Base-by-base conservation (phyloP, 1,139 yeast species). In the Pneumocystis oryctolagi region DNA sequence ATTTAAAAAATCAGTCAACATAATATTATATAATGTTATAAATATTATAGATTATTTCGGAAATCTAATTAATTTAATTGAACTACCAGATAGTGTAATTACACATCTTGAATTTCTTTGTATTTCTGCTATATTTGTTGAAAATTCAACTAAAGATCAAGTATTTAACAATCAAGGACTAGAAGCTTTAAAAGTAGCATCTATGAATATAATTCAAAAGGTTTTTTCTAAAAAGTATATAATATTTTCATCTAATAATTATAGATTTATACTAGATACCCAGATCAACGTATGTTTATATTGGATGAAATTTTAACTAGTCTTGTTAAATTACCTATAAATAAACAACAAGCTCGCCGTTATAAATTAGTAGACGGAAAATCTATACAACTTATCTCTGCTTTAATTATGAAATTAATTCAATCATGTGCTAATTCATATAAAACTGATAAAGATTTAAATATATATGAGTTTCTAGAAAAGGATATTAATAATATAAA, bases 261-360 rank as follows among this genome's bases (percentile, higher is more conserved):
- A 18, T 40, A 64, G 0, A 76, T 85, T 8, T 85, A 82, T 70
- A 72, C 75, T 32, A 69, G 69, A 12, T 73, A 78, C 56, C 73
- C 76, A 0, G 79, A 77, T 58, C 94, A 87, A 69, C 75, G 86
- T 63, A 73, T 73, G 1, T 84, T 84, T 69, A 76, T 87, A 8
- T 68, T 86, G 14, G 80, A 80, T 61, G 92, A 87, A 69, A 70
- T 85, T 2, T 68, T 85, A n/a, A 72, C 78, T 2, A 79, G 79
- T 63, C 73, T 83, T 64, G 80, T 78, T 60, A 78, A 75, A 59
- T 70, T 84, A 6, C 80, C 85, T 0, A 69, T 75, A 1, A 76
- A 76, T 64, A 78, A 80, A 68, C 64, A 71, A 25, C 67, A 68
- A 25, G 76, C 84, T 0, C 76, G 82, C 60, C 81, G 78, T 60